These are phyloP conservation scores for Fistulifera solaris DNA, from an alignment of 108 stramenopile species.

Conservation along the genomic window DNA sequence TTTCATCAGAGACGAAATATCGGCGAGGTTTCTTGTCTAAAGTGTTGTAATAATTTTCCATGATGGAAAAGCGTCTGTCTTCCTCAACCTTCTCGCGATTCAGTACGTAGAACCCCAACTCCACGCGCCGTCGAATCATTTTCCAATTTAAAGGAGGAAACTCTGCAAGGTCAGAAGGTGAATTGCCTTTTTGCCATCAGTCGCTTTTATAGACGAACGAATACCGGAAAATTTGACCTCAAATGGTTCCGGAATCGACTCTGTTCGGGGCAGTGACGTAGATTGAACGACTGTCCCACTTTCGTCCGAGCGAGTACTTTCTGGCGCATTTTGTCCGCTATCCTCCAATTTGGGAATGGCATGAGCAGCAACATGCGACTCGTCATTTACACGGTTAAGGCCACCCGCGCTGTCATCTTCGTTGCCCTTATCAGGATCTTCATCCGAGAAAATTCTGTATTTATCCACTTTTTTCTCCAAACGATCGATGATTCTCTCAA, in stretches of 20 bases:
- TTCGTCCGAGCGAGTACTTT: too few species aligned
- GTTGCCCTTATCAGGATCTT: slow-evolving; percentile 49
- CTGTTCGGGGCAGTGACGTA: too few species aligned
- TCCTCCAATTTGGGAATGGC: too few species aligned
- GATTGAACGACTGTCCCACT: too few species aligned
- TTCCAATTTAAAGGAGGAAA: slow-evolving; percentile 57
- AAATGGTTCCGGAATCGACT: too few species aligned
- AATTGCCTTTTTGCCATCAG: neutral
- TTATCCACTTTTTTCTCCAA: slow-evolving; percentile 60
- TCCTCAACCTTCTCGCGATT: slow-evolving; percentile 39
- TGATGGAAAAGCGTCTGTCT: slow-evolving; percentile 24
- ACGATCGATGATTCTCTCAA: slow-evolving; percentile 50
- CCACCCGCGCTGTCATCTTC: slow-evolving; percentile 29
- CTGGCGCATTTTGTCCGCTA: too few species aligned
- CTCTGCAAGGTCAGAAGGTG: neutral
- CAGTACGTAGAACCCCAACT: slow-evolving; percentile 52
- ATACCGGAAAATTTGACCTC: too few species aligned
- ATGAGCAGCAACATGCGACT: neutral
- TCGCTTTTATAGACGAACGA: too few species aligned
- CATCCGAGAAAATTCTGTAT: slow-evolving; percentile 57
- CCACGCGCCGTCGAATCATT: slow-evolving; percentile 49
- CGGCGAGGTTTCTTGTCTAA: slow-evolving; percentile 10
- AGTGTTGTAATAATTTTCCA: slow-evolving; percentile 22
- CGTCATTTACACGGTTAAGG: neutral
- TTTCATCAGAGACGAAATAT: neutral